A percentile compares a stretch with the other conserved stretches of the same genome.
Conservation (phyloP, 139 green algal species). For the Marvania coccoides region DNA sequence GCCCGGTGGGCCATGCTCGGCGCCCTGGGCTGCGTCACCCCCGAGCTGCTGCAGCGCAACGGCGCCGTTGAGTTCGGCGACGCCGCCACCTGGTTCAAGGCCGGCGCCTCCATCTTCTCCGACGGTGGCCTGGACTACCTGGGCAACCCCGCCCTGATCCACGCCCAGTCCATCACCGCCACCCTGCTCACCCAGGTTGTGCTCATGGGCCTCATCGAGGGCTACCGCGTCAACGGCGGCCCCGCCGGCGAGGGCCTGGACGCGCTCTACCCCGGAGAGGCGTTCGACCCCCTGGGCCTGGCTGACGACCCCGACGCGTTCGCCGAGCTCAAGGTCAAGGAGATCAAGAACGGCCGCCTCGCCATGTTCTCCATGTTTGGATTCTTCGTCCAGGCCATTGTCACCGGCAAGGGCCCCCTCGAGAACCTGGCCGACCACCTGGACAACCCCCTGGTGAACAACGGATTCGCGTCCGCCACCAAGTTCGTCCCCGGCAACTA, state of each 20-base stretch:
- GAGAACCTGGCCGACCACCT: slow-evolving; percentile 35
- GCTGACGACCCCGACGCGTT: slow-evolving; percentile 81
- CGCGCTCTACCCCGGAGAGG: slow-evolving; percentile 62
- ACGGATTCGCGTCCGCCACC: slow-evolving; percentile 59
- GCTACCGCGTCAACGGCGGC: slow-evolving; percentile 60
- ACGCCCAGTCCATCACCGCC: slow-evolving; percentile 86
- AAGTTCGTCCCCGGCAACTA: slow-evolving; percentile 56
- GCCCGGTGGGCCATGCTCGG: slow-evolving; percentile 82
- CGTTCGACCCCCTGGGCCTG: slow-evolving; percentile 84
- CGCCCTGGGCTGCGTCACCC: slow-evolving; percentile 53
- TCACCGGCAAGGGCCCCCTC: slow-evolving; percentile 62
- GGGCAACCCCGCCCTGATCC: slow-evolving; percentile 67
- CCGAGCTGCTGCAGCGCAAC: slow-evolving; percentile 32
- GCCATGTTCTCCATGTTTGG: slow-evolving; percentile 92
- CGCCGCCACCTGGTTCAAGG: slow-evolving; percentile 89
- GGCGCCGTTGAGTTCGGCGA: slow-evolving; percentile 36
- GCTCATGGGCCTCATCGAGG: slow-evolving; percentile 64
- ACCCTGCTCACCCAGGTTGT: slow-evolving; percentile 78
- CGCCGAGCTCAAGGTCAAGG: slow-evolving; percentile 76
- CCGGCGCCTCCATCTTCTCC: slow-evolving; percentile 86
- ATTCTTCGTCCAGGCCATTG: slow-evolving; percentile 79
- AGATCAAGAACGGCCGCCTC: slow-evolving; percentile 96
- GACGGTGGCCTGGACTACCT: slow-evolving; percentile 79
- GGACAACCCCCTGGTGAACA: slow-evolving; percentile 57
- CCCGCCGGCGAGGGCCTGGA: slow-evolving; percentile 45